A percentile compares a stretch with the other conserved stretches of the same genome.
Conservation (phyloP, 495 filamentous ascomycete species). For the Pyronema omphalodes region DNA sequence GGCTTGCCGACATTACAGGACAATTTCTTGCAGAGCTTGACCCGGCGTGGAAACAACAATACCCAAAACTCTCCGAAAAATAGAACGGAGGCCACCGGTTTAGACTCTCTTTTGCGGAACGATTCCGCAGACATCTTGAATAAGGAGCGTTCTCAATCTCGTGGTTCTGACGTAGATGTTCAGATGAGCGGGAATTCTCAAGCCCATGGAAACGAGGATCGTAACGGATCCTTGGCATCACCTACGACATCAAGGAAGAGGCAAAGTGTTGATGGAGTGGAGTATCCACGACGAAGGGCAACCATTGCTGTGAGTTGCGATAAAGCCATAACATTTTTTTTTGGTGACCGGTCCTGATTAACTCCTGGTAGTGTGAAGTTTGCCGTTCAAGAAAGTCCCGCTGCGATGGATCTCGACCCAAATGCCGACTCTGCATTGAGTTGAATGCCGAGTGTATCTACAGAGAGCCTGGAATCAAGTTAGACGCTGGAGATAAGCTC, state of each 20-base stretch:
- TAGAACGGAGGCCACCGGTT: constrained; percentile 7
- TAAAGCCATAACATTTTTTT: background rate
- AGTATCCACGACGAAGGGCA: constrained; percentile 50
- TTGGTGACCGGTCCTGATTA: background rate
- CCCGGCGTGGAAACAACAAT: constrained; percentile 2
- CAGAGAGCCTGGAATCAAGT: constrained; percentile 69
- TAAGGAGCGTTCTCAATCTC: constrained; percentile 16
- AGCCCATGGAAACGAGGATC: background rate
- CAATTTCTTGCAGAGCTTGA: constrained; percentile 10
- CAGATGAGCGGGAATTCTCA: constrained; percentile 10
- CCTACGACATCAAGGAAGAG: constrained; percentile 33
- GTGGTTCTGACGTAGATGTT: constrained; percentile 17
- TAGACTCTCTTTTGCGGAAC: constrained; percentile 11
- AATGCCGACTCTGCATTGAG: constrained; percentile 67
- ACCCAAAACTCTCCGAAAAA: constrained; percentile 1
- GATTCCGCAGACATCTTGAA: constrained; percentile 11
- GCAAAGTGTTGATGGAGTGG: constrained; percentile 44
- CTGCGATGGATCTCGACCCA: constrained; percentile 67
- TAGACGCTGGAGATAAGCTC: constrained; percentile 69
- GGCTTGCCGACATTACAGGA: constrained; percentile 13
- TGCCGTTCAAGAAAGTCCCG: constrained; percentile 68
- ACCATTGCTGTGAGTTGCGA: constrained; percentile 46
- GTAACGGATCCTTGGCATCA: constrained; percentile 1
- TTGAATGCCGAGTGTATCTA: constrained; percentile 69
- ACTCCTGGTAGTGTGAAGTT: constrained; percentile 48